A percentile compares a stretch with the other conserved stretches of the same genome.
These are phyloP conservation scores for Phalaenopsis equestris DNA, from an alignment of 106 monocot species.

Conservation along the genomic window DNA sequence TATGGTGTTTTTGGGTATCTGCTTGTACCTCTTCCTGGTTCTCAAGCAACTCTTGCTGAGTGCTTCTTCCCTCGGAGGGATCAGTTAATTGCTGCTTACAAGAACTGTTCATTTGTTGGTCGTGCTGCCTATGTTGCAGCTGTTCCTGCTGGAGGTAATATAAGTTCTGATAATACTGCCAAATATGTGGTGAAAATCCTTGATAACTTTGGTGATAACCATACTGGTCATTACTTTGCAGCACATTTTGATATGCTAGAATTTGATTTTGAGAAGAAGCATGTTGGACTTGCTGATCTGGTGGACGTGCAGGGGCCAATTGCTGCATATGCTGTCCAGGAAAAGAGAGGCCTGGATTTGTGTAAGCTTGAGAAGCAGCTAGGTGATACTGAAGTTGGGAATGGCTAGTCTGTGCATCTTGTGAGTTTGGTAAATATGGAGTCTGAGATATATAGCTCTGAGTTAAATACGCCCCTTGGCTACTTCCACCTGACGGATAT, in stretches of 20 bases:
- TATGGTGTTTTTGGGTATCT: background rate
- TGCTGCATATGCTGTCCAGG: conserved; percentile 32
- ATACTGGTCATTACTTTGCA: conserved; percentile 30
- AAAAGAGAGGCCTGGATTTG: conserved; percentile 17
- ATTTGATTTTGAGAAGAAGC: conserved; percentile 25
- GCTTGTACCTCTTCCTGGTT: conserved; percentile 10
- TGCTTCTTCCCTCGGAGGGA: conserved; percentile 6
- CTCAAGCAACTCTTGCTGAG: conserved; percentile 12
- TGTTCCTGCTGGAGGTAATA: conserved; percentile 46
- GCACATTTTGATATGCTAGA: conserved; percentile 24
- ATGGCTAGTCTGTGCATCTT: conserved; percentile 26
- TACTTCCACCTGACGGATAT: conserved; percentile 12
- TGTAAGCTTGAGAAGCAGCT: conserved; percentile 32
- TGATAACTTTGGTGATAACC: conserved; percentile 32
- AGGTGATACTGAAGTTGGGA: conserved; percentile 28
- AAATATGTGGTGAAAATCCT: conserved; percentile 35
- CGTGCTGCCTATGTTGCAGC: conserved; percentile 29
- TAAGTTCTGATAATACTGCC: conserved; percentile 73
- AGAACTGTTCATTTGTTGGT: conserved; percentile 16
- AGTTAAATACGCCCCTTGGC: conserved; percentile 12
- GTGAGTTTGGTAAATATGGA: conserved; percentile 16
- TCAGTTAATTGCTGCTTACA: conserved; percentile 21
- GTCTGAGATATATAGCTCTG: conserved; percentile 18
- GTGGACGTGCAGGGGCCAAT: conserved; percentile 17
- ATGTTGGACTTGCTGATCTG: conserved; percentile 20